Base-by-base conservation (phyloP, 2,329 filamentous ascomycete species). In the Daldinia eschscholtzii region DNA sequence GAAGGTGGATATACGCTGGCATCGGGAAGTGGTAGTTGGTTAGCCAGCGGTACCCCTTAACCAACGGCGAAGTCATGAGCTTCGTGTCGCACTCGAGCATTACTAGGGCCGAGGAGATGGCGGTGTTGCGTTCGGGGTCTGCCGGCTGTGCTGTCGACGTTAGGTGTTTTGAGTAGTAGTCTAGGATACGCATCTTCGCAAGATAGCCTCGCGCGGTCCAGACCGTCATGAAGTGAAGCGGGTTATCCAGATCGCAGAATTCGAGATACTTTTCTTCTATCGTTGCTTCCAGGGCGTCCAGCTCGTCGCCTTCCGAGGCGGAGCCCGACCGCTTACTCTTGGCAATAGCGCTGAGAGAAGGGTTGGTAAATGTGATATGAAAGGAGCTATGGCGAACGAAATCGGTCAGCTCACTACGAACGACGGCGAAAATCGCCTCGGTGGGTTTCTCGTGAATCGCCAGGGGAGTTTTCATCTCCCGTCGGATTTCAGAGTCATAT, bases 171-270 rank as follows among this genome's bases (percentile, higher is more conserved):
- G 80, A 78, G 63, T 85, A 83, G 63, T 85, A 78, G 56, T 88
- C 83, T 57, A 89, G 64, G 0, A 91, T 81, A 1, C 80, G 82
- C 52, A 68, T 77, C 72, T 83, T 87, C 0, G 87, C 83, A 2
- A 91, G 63, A 4, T 81, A 78, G 0, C 71, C 77, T 10, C 86
- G 71, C 1, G 79, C 73, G 0, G 73, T 79, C 79, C 81, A 81
- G 0, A 81, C 71, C 0, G 81, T 79, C 73, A 83, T 79, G 57
- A 76, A 80, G n/a, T 85, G 83, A 0, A 84, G 64, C 0, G 81
- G 78, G 48, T 79, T 81, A 0, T 78, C 76, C 0, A 73, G 62
- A 50, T 84, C 78, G 59, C 82, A 84, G 33, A 74, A 77, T 3
- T 71, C 70, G 30, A 89, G 78, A 65, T 85, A 86, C n/a, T 79